Base-by-base conservation (phyloP, 106 monocot species). In the Iris macrosiphon region DNA sequence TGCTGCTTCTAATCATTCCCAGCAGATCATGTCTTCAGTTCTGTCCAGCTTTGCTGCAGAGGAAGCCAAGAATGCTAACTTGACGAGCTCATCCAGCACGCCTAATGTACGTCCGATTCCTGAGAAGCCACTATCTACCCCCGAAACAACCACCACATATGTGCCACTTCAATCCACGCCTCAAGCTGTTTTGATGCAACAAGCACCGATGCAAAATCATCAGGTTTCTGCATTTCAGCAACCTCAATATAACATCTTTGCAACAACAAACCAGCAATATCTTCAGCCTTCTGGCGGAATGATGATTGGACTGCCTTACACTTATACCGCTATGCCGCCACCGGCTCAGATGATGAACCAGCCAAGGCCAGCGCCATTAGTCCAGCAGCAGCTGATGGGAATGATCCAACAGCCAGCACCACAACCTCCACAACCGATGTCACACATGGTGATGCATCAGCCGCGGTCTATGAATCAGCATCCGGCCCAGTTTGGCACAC, bases 1-100 rank as follows among this genome's bases (percentile, higher is more conserved):
- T 23, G 72, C 92, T 24, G 92, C 92, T 15, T 87, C 92, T 6
- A 69, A 76, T n/a, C 79, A 74, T 52, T 93, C 92, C 17, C 87
- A 87, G 26, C 92, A 87, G 55, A 93, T 93, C 41, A 83, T 93
- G 87, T 75, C 83, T 0, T 93, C 92, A 0, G 92, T 87, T 18
- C 80, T 93, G 4, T 87, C 92, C 20, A 71, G 74, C 33, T 93
- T 93, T 51, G 92, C 87, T 4, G 82, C 82, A 13, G 77, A 83
- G 62, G 86, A 67, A 43, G 83, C 72, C 7, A 83, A 83, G 69
- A 88, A 74, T 38, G 61, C 78, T 9, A 43, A 51, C 9, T 10
- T 67, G 15, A 54, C 54, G 2, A 16, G 20, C 33, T 35, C 54
- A 0, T 22, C 56, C 0, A 16, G 33, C 10, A 7, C 73, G 2